Conservation (phyloP, 768 basidiomycete genomes). For the Phaeotremella fagi region DNA sequence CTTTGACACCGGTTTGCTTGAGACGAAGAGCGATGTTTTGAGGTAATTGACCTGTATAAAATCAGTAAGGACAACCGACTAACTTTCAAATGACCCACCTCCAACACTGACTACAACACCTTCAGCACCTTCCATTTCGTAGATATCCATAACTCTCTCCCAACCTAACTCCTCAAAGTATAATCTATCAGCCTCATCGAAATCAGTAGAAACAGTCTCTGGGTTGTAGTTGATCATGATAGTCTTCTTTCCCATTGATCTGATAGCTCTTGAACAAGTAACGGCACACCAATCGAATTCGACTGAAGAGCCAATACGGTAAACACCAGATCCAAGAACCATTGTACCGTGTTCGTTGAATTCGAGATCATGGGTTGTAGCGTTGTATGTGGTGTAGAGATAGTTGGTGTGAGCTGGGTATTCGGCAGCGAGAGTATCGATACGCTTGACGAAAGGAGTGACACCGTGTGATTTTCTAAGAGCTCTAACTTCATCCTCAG, state of each 20-base stretch:
- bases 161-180: constrained; percentile 98
- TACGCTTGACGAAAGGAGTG: constrained; percentile 97
- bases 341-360: constrained; percentile 98
- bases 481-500: constrained; percentile 70
- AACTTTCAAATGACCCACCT: constrained; percentile 55
- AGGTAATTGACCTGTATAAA: constrained; percentile 74
- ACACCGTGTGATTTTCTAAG: constrained; percentile 80
- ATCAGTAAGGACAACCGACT: background rate
- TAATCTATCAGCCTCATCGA: constrained; percentile 96
- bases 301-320: constrained; percentile 95
- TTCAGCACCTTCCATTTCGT: constrained; percentile 85
- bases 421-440: constrained; percentile 97
- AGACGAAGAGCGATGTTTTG: constrained; percentile 97
- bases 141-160: constrained; percentile 99
- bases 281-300: constrained; percentile 99
- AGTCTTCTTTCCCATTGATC: constrained; percentile 87
- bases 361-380: constrained; percentile 86
- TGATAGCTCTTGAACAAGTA: constrained; percentile 86
- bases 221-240: constrained; percentile 99
- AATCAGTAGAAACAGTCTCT: constrained; percentile 98
- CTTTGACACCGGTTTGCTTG: constrained; percentile 82
- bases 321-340: constrained; percentile 96
- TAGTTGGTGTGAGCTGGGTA: constrained; percentile 99
- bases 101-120: constrained; percentile 97
- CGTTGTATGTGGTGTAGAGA: constrained; percentile 98